Evolutionary conservation across 495 filamentous ascomycete species (phyloP).

Genomic region (Cladorrhinum samala): DNA sequence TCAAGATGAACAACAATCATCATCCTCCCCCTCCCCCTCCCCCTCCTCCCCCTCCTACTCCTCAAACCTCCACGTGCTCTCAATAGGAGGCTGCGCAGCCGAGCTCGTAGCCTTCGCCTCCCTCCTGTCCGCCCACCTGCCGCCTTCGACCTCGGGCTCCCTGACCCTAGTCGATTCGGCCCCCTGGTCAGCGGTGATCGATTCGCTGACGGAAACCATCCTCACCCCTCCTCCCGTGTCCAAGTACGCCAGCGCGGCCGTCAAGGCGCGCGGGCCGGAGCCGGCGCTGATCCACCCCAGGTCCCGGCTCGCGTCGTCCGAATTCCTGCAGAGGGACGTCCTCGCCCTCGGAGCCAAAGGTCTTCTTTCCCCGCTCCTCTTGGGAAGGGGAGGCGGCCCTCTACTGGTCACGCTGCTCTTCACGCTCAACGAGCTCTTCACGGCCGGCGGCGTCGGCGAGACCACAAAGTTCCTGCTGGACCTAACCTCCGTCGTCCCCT

Average conservation of each 20-base stretch:
- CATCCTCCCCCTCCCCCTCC: conserved; percentile 2
- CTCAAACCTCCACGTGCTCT: conserved; percentile 47
- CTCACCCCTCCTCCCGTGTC: conserved; percentile 44
- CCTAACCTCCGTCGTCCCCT: conserved; percentile 49
- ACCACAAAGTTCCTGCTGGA: conserved; percentile 69
- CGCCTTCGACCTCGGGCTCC: conserved; percentile 17
- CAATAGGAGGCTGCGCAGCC: conserved; percentile 82
- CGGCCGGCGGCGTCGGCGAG: conserved; percentile 58
- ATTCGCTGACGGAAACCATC: conserved; percentile 43
- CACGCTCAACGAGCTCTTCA: conserved; percentile 95
- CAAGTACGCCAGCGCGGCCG: conserved; percentile 50
- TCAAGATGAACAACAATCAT: not conserved
- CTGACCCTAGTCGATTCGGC: conserved; percentile 75
- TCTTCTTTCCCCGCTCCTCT: conserved; percentile 38
- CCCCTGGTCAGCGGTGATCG: conserved; percentile 60
- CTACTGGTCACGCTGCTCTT: conserved; percentile 78
- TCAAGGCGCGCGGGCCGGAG: conserved; percentile 32
- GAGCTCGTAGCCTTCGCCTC: conserved; percentile 74
- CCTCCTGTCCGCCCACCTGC: conserved; percentile 46
- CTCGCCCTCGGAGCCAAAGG: conserved; percentile 43
- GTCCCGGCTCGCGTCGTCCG: conserved; percentile 29
- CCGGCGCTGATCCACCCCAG: conserved; percentile 32
- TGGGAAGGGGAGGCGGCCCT: conserved; percentile 18
- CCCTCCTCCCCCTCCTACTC: not conserved
- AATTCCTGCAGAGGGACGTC: conserved; percentile 58